These are phyloP conservation scores for Acer yangbiense DNA, from an alignment of 345 rosid species.

Conservation along the genomic window DNA sequence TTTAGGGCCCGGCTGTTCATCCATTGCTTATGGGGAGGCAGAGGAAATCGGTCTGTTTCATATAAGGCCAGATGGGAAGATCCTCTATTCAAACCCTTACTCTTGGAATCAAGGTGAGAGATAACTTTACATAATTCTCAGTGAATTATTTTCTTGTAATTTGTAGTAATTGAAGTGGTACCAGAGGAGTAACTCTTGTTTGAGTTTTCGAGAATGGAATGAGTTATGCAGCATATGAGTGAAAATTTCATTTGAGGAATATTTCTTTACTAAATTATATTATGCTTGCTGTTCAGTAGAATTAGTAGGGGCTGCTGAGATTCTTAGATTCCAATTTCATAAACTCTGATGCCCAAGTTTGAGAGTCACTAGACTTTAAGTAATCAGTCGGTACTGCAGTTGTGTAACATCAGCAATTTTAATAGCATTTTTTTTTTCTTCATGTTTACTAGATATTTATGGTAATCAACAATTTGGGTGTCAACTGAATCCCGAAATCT, in stretches of 20 bases:
- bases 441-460: too few species aligned
- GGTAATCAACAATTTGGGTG: too few species aligned
- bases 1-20: conserved; percentile 96
- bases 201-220: not conserved
- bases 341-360: too few species aligned
- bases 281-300: not conserved
- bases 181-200: not conserved
- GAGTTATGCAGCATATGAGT: not conserved
- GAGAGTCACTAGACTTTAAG: too few species aligned
- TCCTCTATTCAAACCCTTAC: conserved; percentile 76
- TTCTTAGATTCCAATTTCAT: not conserved
- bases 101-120: conserved; percentile 88
- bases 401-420: too few species aligned
- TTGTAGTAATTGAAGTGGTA: not conserved
- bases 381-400: too few species aligned
- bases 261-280: too few species aligned
- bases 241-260: not conserved
- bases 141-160: not conserved
- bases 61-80: conserved; percentile 68
- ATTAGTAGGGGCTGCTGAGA: not conserved
- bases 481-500: too few species aligned
- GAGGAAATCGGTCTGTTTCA: conserved; percentile 96
- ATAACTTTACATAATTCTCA: not conserved
- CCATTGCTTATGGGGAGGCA: conserved; percentile 83
- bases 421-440: too few species aligned